Evolutionary conservation across 192 early-diverging fungal species (phyloP).

Genomic region (Phycomyces nitens): DNA sequence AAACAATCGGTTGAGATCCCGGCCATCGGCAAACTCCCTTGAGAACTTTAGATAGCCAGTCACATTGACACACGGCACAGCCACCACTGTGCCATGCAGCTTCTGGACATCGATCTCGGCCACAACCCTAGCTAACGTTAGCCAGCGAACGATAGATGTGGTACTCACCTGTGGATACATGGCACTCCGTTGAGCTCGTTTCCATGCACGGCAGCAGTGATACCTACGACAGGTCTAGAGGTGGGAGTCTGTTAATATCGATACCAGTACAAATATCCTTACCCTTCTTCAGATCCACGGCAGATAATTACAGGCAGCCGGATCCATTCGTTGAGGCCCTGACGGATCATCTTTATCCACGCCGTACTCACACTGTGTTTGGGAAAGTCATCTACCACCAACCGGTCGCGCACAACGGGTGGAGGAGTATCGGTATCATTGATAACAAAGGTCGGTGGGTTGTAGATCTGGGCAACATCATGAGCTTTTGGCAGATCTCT

Average conservation of each 20-base stretch:
- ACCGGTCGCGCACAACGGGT: slow-evolving; percentile 52
- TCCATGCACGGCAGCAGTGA: slow-evolving; percentile 85
- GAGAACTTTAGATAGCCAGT: slow-evolving; percentile 76
- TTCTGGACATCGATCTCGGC: slow-evolving; percentile 68
- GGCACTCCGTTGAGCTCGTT: slow-evolving; percentile 93
- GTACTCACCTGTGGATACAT: slow-evolving; percentile 74
- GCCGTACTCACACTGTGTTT: slow-evolving; percentile 54
- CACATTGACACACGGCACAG: slow-evolving; percentile 85
- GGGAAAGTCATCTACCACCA: slow-evolving; percentile 62
- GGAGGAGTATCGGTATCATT: slow-evolving; percentile 63
- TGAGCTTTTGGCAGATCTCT: background rate
- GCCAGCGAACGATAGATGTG: too few relatives aligned
- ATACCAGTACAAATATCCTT: background rate
- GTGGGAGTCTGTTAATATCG: background rate
- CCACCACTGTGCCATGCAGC: slow-evolving; percentile 82
- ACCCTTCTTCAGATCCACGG: slow-evolving; percentile 36
- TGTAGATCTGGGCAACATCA: slow-evolving; percentile 42
- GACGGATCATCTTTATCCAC: slow-evolving; percentile 72
- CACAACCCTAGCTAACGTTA: slow-evolving; percentile 47
- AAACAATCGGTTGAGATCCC: slow-evolving; percentile 83
- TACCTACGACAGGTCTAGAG: slow-evolving; percentile 30
- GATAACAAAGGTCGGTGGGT: slow-evolving; percentile 42
- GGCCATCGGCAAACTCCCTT: slow-evolving; percentile 84
- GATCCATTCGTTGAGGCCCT: slow-evolving; percentile 62
- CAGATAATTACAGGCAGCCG: slow-evolving; percentile 34